Conservation (phyloP, 2,329 filamentous ascomycete genomes). For the Cercospora zeae-maydis region DNA sequence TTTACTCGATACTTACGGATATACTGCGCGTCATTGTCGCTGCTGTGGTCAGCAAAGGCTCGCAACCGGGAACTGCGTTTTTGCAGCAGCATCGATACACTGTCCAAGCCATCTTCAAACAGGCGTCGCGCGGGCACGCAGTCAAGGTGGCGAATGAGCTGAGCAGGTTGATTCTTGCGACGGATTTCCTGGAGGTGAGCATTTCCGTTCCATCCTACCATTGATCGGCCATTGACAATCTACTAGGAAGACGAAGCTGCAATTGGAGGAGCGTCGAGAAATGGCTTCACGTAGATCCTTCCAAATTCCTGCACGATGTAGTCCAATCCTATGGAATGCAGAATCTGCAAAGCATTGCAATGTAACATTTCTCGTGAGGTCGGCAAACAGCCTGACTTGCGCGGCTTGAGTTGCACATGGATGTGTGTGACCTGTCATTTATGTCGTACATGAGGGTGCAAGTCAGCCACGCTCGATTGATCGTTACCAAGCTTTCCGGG, state of each 20-base stretch:
- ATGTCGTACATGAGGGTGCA: too few species aligned
- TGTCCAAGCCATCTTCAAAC: constrained; percentile 85
- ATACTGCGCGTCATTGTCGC: constrained; percentile 78
- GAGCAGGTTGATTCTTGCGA: constrained; percentile 76
- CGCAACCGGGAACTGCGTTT: constrained; percentile 73
- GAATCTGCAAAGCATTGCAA: too few species aligned
- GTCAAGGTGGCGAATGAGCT: constrained; percentile 80
- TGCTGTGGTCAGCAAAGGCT: constrained; percentile 74
- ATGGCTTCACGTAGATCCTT: constrained; percentile 17
- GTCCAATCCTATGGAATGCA: neutral
- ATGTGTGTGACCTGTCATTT: neutral
- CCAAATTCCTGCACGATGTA: neutral
- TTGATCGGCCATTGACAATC: neutral
- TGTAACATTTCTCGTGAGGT: too few species aligned
- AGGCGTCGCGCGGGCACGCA: constrained; percentile 52
- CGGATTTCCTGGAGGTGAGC: constrained; percentile 79
- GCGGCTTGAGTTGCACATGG: neutral
- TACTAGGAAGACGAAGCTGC: constrained; percentile 18
- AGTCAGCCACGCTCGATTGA: too few species aligned
- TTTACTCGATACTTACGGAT: constrained; percentile 78
- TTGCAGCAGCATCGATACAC: constrained; percentile 76
- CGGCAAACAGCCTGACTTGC: neutral
- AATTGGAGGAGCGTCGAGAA: constrained; percentile 8
- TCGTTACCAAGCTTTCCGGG: too few species aligned
- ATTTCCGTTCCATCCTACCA: constrained; percentile 12